Base-by-base conservation (phyloP, 805 yeast species). In the Ogataea trehalophila region DNA sequence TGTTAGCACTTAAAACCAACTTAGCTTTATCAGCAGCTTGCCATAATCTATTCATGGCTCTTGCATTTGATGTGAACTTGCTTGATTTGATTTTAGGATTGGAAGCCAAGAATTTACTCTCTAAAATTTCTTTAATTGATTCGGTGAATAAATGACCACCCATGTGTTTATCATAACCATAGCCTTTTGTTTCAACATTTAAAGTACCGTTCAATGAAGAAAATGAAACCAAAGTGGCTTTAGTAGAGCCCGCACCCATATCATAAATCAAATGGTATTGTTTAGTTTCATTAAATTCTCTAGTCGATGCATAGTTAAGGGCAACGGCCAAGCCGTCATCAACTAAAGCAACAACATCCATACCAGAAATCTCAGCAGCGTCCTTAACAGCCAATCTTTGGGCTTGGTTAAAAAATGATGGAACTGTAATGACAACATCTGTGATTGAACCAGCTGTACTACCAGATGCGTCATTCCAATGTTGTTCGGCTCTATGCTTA, bases 311-410 rank as follows among this genome's bases (percentile, higher is more conserved):
- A 63, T 80, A 91, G 59, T 89, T 87, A 39, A 87, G 67, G 1
- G 95, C 96, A 15, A 88, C 89, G 2, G 98, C 94, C n/a, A 88
- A 69, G 15, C 97, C 97, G 63, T 92, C 97, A 60, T 87, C 91
- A 2, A 91, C 86, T 46, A 92, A 71, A 2, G 83, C 80, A 49
- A 83, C 75, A 14, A 83, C 78, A 40, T 77, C 71, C 49, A 83
- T 67, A 20, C 84, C 87, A 2, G 95, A 87, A 44, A 86, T 73
- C 42, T 74, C 77, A 34, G 84, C 86, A 4, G 91, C 80, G 55
- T 90, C 95, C 33, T 75, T 68, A 39, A 89, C 65, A 0, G 96
- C 87, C 37, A 69, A 69, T 59, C 96, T 79, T 62, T 88, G 85
- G 6, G 77, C 70, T 49, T 78, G 79, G 35, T 73, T 67, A 53